A percentile compares a stretch with the other conserved stretches of the same genome.
These are phyloP conservation scores for Colletotrichum acutatum DNA, from an alignment of 2,329 filamentous ascomycete genomes.

Conservation along the genomic window DNA sequence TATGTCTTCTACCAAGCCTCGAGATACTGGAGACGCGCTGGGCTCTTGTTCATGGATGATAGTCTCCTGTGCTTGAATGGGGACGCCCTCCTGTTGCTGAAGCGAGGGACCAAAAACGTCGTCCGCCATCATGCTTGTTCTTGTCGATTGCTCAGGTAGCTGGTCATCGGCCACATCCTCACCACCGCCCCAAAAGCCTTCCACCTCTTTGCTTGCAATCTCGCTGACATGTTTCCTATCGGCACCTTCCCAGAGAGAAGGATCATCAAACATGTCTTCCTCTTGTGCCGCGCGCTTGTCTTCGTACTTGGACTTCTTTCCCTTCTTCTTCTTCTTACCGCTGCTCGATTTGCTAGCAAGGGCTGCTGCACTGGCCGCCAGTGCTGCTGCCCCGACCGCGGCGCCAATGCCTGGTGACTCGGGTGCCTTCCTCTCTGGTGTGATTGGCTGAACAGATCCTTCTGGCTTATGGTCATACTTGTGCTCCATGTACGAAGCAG, in stretches of 20 bases:
- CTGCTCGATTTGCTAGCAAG: conserved; percentile 44
- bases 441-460: neutral
- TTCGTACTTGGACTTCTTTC: conserved; percentile 48
- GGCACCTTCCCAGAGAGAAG: conserved; percentile 55
- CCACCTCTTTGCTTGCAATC: conserved; percentile 39
- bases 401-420: neutral
- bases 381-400: conserved; percentile 42
- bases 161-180: neutral
- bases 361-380: conserved; percentile 43
- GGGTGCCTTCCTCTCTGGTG: neutral
- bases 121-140: neutral
- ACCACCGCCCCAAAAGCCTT: conserved; percentile 46
- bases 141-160: neutral
- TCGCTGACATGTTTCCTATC: conserved; percentile 47
- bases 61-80: neutral
- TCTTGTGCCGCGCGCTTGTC: conserved; percentile 52
- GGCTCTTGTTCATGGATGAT: neutral
- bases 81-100: neutral
- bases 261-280: conserved; percentile 58
- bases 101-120: conserved; percentile 18
- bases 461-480: neutral
- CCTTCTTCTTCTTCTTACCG: conserved; percentile 48
- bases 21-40: neutral
- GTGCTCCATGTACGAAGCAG: conserved; percentile 39
- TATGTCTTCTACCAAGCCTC: neutral